phyloP scores from a whole-genome alignment of 768 basidiomycete species.

The Clitopilus hobsonii region DNA sequence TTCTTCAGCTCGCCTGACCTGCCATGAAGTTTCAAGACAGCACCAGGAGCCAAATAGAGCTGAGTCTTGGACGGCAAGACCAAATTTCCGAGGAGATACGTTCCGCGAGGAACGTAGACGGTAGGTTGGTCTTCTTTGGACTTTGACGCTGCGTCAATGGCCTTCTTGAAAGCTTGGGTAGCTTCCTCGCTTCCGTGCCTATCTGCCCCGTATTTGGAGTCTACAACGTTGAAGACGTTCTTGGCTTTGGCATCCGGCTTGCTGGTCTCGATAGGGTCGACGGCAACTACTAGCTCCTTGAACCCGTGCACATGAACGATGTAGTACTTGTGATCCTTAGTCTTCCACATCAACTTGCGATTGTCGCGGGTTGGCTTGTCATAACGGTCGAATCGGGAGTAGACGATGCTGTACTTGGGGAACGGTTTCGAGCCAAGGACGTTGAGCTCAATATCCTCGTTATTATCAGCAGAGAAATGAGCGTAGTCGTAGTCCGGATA shows the following conservation, averaged over 20 bases:
- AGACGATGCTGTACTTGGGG: constrained; percentile 6
- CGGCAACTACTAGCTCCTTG: constrained; percentile 13
- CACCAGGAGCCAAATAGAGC: constrained; percentile 15
- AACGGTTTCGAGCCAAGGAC: constrained; percentile 8
- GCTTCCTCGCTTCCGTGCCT: constrained; percentile 5
- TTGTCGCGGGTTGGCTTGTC: constrained; percentile 9
- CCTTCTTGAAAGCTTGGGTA: constrained; percentile 9
- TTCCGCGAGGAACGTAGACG: constrained; percentile 12
- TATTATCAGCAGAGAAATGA: constrained; percentile 12
- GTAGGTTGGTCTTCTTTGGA: constrained; percentile 4
- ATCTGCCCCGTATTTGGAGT: constrained; percentile 10
- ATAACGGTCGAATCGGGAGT: constrained; percentile 11
- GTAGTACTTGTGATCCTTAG: constrained; percentile 11
- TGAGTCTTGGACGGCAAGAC: constrained; percentile 14
- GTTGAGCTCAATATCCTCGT: constrained; percentile 9
- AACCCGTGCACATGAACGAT: constrained; percentile 11
- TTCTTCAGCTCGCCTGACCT: neutral
- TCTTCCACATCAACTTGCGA: constrained; percentile 8
- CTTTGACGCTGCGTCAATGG: constrained; percentile 8
- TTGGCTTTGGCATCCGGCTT: constrained; percentile 3
- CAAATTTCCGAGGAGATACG: constrained; percentile 13
- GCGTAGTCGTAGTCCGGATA: constrained; percentile 11
- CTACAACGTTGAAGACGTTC: constrained; percentile 13
- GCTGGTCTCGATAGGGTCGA: constrained; percentile 10
- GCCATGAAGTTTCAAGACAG: constrained; percentile 10